Evolutionary conservation across 2,329 filamentous ascomycete genomes (phyloP).

Genomic region (Alternaria triticimaculans): DNA sequence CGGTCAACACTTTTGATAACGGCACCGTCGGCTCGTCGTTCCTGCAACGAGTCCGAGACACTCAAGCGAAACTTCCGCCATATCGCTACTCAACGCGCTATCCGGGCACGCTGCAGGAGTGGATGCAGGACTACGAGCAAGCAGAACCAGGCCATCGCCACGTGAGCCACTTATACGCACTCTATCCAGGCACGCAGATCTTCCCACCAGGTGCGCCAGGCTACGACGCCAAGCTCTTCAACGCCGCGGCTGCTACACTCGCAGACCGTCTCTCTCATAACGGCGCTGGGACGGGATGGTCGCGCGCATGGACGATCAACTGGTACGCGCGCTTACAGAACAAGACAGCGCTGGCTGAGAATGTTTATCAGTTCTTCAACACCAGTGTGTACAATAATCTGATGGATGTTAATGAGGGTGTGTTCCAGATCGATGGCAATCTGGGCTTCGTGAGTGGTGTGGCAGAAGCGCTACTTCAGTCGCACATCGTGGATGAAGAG

Average conservation of each 20-base stretch:
- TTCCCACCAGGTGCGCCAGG: slow-evolving; percentile 40
- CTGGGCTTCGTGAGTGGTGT: slow-evolving; percentile 58
- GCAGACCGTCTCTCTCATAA: slow-evolving; percentile 32
- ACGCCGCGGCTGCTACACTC: slow-evolving; percentile 42
- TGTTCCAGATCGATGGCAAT: slow-evolving; percentile 52
- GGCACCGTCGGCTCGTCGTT: neutral
- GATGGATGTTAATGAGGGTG: slow-evolving; percentile 13
- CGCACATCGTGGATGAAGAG: slow-evolving; percentile 11
- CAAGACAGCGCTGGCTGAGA: slow-evolving; percentile 42
- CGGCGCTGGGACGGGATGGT: slow-evolving; percentile 60
- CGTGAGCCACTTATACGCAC: slow-evolving; percentile 58
- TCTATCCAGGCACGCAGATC: slow-evolving; percentile 56
- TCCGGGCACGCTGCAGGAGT: slow-evolving; percentile 38
- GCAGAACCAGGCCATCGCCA: slow-evolving; percentile 60
- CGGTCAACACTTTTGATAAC: neutral
- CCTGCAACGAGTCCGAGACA: neutral
- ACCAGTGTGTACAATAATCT: slow-evolving; percentile 14
- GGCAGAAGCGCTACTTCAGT: slow-evolving; percentile 55
- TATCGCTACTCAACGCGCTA: slow-evolving; percentile 31
- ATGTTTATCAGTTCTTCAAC: slow-evolving; percentile 32
- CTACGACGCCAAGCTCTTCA: slow-evolving; percentile 28
- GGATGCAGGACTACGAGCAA: slow-evolving; percentile 44
- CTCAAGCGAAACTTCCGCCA: slow-evolving; percentile 14
- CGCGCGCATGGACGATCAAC: slow-evolving; percentile 59
- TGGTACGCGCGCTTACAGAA: slow-evolving; percentile 55